Evolutionary conservation across 345 rosid species (phyloP).

Genomic region (Citrus sp.): DNA sequence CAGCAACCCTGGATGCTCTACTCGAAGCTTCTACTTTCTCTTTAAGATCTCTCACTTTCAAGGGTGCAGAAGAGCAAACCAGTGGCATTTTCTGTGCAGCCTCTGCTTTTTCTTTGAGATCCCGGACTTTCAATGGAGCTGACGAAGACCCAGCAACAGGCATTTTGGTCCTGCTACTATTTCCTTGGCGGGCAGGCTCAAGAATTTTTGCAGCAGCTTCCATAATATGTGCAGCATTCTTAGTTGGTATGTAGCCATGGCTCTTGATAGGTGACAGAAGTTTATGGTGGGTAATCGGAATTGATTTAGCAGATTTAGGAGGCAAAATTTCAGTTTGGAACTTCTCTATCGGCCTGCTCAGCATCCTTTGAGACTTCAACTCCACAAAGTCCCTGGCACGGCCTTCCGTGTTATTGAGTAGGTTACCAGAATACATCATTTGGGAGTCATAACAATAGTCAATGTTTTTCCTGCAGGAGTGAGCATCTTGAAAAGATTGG

Average conservation of each 20-base stretch:
- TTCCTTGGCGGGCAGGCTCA: slow-evolving; percentile 46
- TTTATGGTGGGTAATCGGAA: slow-evolving; percentile 83
- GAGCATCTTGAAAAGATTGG: slow-evolving; percentile 51
- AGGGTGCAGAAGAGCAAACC: slow-evolving; percentile 34
- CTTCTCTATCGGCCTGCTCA: slow-evolving; percentile 73
- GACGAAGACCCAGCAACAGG: slow-evolving; percentile 61
- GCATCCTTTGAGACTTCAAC: slow-evolving; percentile 44
- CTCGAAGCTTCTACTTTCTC: slow-evolving; percentile 48
- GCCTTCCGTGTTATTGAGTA: slow-evolving; percentile 45
- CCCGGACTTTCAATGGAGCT: slow-evolving; percentile 57
- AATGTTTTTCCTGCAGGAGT: slow-evolving; percentile 41
- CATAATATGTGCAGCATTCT: slow-evolving; percentile 89
- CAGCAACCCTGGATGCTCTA: slow-evolving; percentile 40
- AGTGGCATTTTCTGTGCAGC: slow-evolving; percentile 49
- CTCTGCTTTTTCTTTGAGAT: slow-evolving; percentile 63
- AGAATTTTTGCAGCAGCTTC: slow-evolving; percentile 92
- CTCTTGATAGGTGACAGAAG: slow-evolving; percentile 94
- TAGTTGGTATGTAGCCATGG: slow-evolving; percentile 72
- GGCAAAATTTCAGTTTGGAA: slow-evolving; percentile 93
- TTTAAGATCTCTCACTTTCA: slow-evolving; percentile 38
- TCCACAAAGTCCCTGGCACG: slow-evolving; percentile 29
- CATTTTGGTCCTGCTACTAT: slow-evolving; percentile 42
- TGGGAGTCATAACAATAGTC: slow-evolving; percentile 46
- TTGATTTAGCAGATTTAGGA: slow-evolving; percentile 91
- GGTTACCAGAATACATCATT: slow-evolving; percentile 48